These are phyloP conservation scores for Beauveria sp. DNA, from an alignment of 2,329 filamentous ascomycete species.

Conservation along the genomic window DNA sequence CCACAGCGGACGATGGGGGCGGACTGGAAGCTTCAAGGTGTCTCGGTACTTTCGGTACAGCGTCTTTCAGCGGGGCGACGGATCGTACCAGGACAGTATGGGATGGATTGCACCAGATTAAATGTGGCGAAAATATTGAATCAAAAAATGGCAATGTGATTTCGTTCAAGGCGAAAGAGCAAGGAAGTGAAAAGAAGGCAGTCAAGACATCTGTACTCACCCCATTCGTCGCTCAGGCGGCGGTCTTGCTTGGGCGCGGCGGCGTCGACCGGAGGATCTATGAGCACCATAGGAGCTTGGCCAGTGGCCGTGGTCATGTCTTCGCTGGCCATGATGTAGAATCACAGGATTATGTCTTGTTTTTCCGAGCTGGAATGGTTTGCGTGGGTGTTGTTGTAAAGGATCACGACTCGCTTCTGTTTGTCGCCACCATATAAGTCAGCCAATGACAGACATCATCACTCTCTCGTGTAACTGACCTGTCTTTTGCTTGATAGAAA, in stretches of 20 bases:
- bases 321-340: constrained; percentile 17
- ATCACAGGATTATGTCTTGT: not conserved
- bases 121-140: not conserved
- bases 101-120: not conserved
- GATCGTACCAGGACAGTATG: not conserved
- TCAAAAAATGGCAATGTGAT: no score
- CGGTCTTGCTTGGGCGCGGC: constrained; percentile 23
- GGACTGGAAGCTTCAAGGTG: not conserved
- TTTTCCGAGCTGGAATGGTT: no score
- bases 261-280: constrained; percentile 22
- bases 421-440: no score
- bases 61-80: not conserved
- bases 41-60: not conserved
- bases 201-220: constrained; percentile 24
- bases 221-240: constrained; percentile 41
- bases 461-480: no score
- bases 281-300: constrained; percentile 17
- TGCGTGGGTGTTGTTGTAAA: no score
- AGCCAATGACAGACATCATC: no score
- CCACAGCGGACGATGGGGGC: not conserved
- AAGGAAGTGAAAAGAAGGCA: not conserved
- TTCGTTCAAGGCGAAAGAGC: not conserved
- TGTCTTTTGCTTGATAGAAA: no score
- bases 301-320: constrained; percentile 16
- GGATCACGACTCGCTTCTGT: no score